Evolutionary conservation across 1,284 basidiomycete species (phyloP).

Genomic region (Cryptococcus amylolentus): DNA sequence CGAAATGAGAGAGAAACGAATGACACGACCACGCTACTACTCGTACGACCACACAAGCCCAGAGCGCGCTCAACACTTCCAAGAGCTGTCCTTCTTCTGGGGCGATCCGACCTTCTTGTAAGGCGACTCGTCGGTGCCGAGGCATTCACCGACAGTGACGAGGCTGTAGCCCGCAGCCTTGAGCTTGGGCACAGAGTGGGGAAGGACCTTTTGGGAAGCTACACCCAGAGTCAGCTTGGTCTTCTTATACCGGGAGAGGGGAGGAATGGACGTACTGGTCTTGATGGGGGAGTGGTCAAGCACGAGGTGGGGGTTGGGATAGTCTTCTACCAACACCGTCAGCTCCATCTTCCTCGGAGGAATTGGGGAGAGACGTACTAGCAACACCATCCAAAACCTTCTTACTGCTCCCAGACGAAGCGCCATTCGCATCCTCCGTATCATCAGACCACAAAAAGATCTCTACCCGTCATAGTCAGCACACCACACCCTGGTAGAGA

Average conservation of each 20-base stretch:
- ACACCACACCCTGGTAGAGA: background rate
- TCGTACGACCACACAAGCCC: background rate
- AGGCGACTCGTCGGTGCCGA: slow-evolving; percentile 42
- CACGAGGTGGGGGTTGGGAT: slow-evolving; percentile 35
- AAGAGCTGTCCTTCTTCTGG: slow-evolving; percentile 34
- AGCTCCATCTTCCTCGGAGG: background rate
- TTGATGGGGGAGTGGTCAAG: slow-evolving; percentile 36
- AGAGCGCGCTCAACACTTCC: slow-evolving; percentile 28
- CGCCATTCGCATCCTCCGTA: slow-evolving; percentile 38
- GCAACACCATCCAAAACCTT: slow-evolving; percentile 26
- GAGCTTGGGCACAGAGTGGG: slow-evolving; percentile 33
- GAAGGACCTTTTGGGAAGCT: slow-evolving; percentile 34
- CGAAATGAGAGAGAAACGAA: no score
- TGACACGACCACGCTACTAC: no score
- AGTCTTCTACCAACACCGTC: slow-evolving; percentile 4
- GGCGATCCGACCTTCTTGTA: slow-evolving; percentile 40
- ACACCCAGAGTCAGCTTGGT: background rate
- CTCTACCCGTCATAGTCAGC: slow-evolving; percentile 16
- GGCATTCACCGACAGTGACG: slow-evolving; percentile 47
- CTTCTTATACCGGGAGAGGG: background rate
- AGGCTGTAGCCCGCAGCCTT: slow-evolving; percentile 38
- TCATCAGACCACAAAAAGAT: slow-evolving; percentile 47
- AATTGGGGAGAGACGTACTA: slow-evolving; percentile 6
- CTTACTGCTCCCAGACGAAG: slow-evolving; percentile 25
- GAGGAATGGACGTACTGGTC: slow-evolving; percentile 17